Evolutionary conservation across 2,329 filamentous ascomycete species (phyloP), one percentile per base, ranked within the genome.

Genomic region (Sporothrix sp.): DNA sequence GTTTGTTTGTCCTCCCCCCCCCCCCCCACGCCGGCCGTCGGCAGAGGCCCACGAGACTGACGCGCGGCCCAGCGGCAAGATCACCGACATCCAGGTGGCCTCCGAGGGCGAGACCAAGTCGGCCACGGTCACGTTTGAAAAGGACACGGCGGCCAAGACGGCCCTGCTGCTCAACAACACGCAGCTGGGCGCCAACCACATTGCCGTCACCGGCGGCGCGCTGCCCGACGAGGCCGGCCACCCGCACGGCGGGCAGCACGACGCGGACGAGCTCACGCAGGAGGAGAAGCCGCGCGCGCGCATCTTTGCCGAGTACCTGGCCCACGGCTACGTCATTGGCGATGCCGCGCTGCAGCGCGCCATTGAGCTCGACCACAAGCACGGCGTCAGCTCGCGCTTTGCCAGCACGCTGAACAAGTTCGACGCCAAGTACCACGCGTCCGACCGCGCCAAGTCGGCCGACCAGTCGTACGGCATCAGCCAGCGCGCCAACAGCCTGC

Each of bases 161-260:
- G 93, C 93, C 23, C 85, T 96, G 36, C 85, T 98, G 53, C 83
- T 98, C 57, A 91, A 97, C 72, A 94, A 95, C 75, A 98, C 93
- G 48, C 86, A 95, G 70, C 85, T 98, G 46, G 90, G 90, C 57
- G 72, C 84, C 53, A 87, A 90, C 58, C 82, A 93, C 63, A 94
- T 98, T 64, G 75, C 80, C 52, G 79, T 89, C 44, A 78, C 83
- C 38, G 78, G 81, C 57, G 78, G 78, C 46, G 74, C 84, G 56
- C 83, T 82, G 57, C 72, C 75, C 48, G 74, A 77, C 57, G 71
- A 73, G 50, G 70, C 78, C 43, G 73, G 72, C 54, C 7, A 39
- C 47, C n/a, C 74, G 53, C 75, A 68, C 70, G 52, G 78, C 27
- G 10, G 27, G 35, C n/a, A 82, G 54, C 74, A 73, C 54, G 74